A percentile compares a stretch with the other conserved stretches of the same genome.
Evolutionary conservation across 2,329 filamentous ascomycete genomes (phyloP).

Genomic region (Onygenales sp.): DNA sequence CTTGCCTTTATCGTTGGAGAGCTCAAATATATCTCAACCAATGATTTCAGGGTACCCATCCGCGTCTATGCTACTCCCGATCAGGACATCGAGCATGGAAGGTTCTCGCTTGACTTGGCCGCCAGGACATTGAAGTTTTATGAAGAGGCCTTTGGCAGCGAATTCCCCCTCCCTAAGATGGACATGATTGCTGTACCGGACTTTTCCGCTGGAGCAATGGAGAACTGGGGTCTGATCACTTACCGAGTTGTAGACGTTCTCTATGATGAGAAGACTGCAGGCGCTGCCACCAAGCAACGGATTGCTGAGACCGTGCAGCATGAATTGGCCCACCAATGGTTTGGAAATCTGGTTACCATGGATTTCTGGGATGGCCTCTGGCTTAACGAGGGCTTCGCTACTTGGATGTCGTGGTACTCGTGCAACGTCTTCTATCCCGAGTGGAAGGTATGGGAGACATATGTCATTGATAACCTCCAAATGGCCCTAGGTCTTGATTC

Average conservation of each 20-base stretch:
- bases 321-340: conserved; percentile 96
- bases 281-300: conserved; percentile 80
- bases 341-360: conserved; percentile 95
- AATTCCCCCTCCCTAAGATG: conserved; percentile 87
- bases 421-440: conserved; percentile 94
- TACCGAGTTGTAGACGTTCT: conserved; percentile 88
- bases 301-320: conserved; percentile 95
- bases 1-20: conserved; percentile 90
- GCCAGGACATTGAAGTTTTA: conserved; percentile 88
- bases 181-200: conserved; percentile 95
- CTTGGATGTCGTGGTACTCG: conserved; percentile 89
- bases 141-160: conserved; percentile 82
- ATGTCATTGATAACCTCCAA: conserved; percentile 87
- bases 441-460: conserved; percentile 96
- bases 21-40: conserved; percentile 87
- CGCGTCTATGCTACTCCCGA: conserved; percentile 90
- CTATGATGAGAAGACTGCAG: conserved; percentile 83
- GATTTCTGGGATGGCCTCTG: conserved; percentile 97
- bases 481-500: conserved; percentile 82
- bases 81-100: conserved; percentile 80
- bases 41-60: conserved; percentile 81
- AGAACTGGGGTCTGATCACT: conserved; percentile 95
- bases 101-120: conserved; percentile 81
- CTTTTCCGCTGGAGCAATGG: conserved; percentile 93
- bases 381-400: conserved; percentile 90